Base-by-base conservation (phyloP, 2,329 filamentous ascomycete species). In the Colletotrichum chrysophilum region DNA sequence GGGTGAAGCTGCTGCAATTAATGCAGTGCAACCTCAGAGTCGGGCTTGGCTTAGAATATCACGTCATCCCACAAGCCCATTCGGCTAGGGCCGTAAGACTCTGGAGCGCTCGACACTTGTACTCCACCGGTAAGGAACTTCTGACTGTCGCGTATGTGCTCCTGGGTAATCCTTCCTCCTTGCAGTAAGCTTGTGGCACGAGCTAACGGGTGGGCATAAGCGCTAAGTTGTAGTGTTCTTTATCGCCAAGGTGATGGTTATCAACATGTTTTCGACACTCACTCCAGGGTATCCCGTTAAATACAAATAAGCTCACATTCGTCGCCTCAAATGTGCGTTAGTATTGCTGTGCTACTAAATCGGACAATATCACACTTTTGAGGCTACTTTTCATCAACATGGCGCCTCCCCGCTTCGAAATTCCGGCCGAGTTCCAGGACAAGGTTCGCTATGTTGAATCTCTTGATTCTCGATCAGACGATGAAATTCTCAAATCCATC, bases 401-500 rank as follows among this genome's bases (percentile, higher is more conserved):
- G 71, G 24, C 13, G n/a, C 21, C 71, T 28, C 32, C 66, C 16
- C 32, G 14, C 5, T 73, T 73, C 32, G 34, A 58, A 30, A 69
- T 70, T 1, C 71, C 71, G 1, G 52, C 38, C 7, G 71, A 73
- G 30, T 73, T 69, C 56, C 24, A 43, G 30, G 36, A 67, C 28
- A 73, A 73, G 28, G 32, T 70, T 30, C 28, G 24, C 10, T 62
- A 38, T 12, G 71, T 73, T 5, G 71, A 70, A 14, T 6, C 66
- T 36, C 66, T 73, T 24, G 71, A 73, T 43, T 21, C 21, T 2
- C 43, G 74, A 36, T 76, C 80, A 4, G 83, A 85, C 56, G 70
- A 78, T 2, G 80, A 84, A 2, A 84, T 86, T 12, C 24, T 83
- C 3, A 14, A 75, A 1, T 77, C 79, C 3, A 79, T 86, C 1